Evolutionary conservation across 257 asterid species (phyloP), one percentile per base, ranked within the genome.

Genomic region (Catharanthus roseus): DNA sequence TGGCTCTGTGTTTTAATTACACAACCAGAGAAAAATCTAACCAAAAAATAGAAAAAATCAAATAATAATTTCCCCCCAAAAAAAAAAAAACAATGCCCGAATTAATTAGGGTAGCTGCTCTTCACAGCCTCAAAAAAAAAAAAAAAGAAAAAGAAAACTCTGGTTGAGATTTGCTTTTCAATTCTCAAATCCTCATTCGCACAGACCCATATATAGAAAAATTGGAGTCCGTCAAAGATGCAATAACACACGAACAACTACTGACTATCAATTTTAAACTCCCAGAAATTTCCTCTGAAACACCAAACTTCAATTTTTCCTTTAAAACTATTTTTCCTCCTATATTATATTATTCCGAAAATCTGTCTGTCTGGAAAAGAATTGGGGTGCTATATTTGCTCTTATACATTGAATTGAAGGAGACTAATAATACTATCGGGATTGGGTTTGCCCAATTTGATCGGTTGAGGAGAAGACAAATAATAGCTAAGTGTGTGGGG

Each of bases 1-100:
- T 83, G 72, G 76, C 82, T 81, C 84, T 80, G 80, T 71, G 76
- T n/a, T n/a, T n/a, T n/a, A n/a, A n/a, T 51, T 7, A 36, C 7
- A 7, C 1, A 62, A 34, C 0, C 10, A 45, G 36, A 39, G 4
- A 10, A 65, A 26, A 42, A 24, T 2, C 10, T 2, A 41, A 21
- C 5, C 50, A 44, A 44, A 38, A 10, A 60, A 26, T 1, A 8
- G 28, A 39, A 23, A n/a, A 61, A 26, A 6, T 13, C 10, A 8
- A 64, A 36, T n/a, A n/a, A n/a, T n/a, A n/a, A n/a, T n/a, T n/a
- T 5, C 53, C 47, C 47, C 21, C 3, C 0, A 31, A 12, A 9
- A 26, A 6, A 8, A 7, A 1, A n/a, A 41, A 73, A 19, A 39
- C 75, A 45, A 71, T 71, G 68, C 61, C 24, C 26, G 26, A n/a